These are phyloP conservation scores for Boletus sp. DNA, from an alignment of 768 basidiomycete species.

Conservation along the genomic window DNA sequence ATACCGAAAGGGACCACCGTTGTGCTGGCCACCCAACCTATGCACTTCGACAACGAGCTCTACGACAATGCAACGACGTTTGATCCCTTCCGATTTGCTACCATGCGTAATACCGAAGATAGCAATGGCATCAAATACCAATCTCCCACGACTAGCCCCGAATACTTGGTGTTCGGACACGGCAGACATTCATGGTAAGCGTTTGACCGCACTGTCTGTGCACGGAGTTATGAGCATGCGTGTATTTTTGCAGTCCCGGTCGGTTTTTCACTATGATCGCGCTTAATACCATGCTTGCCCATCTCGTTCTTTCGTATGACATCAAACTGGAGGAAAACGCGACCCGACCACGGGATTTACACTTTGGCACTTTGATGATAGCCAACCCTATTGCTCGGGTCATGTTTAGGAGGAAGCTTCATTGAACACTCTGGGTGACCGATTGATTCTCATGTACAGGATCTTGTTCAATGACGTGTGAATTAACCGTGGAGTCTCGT, in stretches of 20 bases:
- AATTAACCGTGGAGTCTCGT: too few relatives aligned
- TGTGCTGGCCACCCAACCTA: constrained; percentile 17
- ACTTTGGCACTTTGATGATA: too few relatives aligned
- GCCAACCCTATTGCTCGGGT: too few relatives aligned
- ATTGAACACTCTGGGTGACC: neutral
- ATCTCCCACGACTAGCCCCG: constrained; percentile 23
- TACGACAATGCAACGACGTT: constrained; percentile 33
- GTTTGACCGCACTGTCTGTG: neutral
- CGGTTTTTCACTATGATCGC: constrained; percentile 9
- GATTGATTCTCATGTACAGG: neutral
- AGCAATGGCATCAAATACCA: constrained; percentile 33
- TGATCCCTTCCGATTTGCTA: constrained; percentile 38
- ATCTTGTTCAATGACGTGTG: too few relatives aligned
- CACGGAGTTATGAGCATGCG: neutral
- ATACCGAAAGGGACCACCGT: constrained; percentile 35
- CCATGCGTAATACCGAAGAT: constrained; percentile 29
- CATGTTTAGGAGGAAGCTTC: too few relatives aligned
- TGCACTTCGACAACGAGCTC: constrained; percentile 19
- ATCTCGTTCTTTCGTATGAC: constrained; percentile 16
- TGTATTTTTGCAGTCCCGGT: constrained; percentile 8
- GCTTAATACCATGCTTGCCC: constrained; percentile 19
- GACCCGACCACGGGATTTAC: too few relatives aligned
- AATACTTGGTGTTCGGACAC: too few relatives aligned
- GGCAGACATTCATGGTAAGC: neutral
- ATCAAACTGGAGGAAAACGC: constrained; percentile 8